A percentile compares a stretch with the other conserved stretches of the same genome.
These are phyloP conservation scores for Akanthomyces uredinophilus DNA, from an alignment of 2,329 filamentous ascomycete genomes.

Conservation along the genomic window DNA sequence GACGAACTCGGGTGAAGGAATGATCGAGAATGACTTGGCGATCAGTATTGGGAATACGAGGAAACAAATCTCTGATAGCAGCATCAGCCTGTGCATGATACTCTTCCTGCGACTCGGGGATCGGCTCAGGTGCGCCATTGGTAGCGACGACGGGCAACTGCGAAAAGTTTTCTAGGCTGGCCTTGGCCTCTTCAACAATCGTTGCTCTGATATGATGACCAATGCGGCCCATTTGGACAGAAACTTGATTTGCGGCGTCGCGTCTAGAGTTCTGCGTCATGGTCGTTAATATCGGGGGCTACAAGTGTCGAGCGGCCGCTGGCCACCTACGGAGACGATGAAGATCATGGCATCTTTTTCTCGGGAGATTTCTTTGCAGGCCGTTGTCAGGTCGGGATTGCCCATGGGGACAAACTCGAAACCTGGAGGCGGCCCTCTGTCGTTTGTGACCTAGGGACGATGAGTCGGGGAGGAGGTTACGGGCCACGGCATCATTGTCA, in stretches of 20 bases:
- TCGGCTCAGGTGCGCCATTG: conserved; percentile 47
- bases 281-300: conserved; percentile 12
- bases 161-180: conserved; percentile 24
- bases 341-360: conserved; percentile 59
- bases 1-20: conserved; percentile 56
- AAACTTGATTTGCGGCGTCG: conserved; percentile 34
- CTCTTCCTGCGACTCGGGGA: conserved; percentile 53
- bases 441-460: conserved; percentile 45
- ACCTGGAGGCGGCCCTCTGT: conserved; percentile 50
- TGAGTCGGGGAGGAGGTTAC: not conserved
- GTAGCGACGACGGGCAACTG: conserved; percentile 18
- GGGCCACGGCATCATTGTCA: conserved; percentile 7
- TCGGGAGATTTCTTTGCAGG: conserved; percentile 61
- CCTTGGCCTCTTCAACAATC: conserved; percentile 53
- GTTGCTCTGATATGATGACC: conserved; percentile 56
- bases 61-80: conserved; percentile 59
- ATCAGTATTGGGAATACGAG: conserved; percentile 60
- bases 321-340: conserved; percentile 46
- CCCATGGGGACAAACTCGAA: conserved; percentile 60
- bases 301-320: conserved; percentile 11
- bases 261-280: conserved; percentile 26
- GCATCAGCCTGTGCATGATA: conserved; percentile 59
- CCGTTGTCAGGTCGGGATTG: conserved; percentile 53
- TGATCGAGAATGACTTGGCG: conserved; percentile 57
- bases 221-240: conserved; percentile 51